Conservation (phyloP, 257 asterid species). For the Coffea canephora region DNA sequence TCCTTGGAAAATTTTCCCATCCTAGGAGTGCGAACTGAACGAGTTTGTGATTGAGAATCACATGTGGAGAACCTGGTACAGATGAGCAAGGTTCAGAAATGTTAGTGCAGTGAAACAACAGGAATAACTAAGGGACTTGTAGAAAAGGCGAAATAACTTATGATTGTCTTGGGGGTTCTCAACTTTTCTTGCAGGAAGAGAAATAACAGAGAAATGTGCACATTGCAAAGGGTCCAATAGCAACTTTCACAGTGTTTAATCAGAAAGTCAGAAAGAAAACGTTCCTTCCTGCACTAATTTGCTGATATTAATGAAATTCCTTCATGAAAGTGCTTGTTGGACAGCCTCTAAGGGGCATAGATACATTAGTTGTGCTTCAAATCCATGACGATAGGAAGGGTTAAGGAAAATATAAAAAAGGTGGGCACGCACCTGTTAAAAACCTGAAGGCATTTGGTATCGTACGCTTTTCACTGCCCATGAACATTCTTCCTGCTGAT, state of each 20-base stretch:
- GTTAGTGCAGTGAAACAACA: not conserved
- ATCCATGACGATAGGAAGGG: not conserved
- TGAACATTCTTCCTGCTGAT: conserved; percentile 43
- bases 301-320: not conserved
- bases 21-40: conserved; percentile 33
- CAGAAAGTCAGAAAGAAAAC: not conserved
- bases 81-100: not conserved
- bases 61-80: conserved; percentile 41
- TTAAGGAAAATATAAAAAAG: not conserved
- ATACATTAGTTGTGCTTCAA: not conserved
- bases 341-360: not conserved
- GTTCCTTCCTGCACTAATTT: not conserved
- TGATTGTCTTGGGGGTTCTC: not conserved
- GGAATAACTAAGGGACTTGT: not conserved
- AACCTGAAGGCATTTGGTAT: conserved; percentile 34
- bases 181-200: not conserved
- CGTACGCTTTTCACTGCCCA: conserved; percentile 27
- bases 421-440: conserved; percentile 15
- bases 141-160: not conserved
- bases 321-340: conserved; percentile 1
- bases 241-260: not conserved
- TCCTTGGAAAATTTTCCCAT: conserved; percentile 46
- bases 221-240: not conserved
- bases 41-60: conserved; percentile 35
- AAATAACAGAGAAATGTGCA: not conserved